Percentiles rank a stretch among this genome's conserved stretches.
These are phyloP conservation scores for Cercospora janseana DNA, from an alignment of 2,329 filamentous ascomycete species.

Conservation along the genomic window DNA sequence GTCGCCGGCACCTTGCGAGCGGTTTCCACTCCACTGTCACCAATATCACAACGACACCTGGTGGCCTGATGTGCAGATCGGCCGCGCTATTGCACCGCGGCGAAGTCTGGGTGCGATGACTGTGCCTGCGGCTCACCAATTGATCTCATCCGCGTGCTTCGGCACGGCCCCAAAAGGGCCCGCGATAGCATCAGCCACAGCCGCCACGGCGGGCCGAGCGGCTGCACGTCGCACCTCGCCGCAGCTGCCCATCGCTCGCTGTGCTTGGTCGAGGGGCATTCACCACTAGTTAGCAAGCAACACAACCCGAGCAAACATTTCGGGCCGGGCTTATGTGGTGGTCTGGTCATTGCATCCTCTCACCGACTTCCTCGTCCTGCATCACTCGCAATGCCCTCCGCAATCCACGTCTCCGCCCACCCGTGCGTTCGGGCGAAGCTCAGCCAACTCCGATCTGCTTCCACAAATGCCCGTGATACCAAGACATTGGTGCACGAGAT, in stretches of 20 bases:
- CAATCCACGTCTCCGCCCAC: slow-evolving; percentile 73
- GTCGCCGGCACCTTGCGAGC: no score
- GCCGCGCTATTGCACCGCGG: no score
- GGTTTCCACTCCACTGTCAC: no score
- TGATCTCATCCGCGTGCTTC: not conserved
- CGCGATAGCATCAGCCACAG: not conserved
- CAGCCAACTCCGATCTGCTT: slow-evolving; percentile 76
- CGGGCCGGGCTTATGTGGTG: no score
- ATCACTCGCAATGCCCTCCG: slow-evolving; percentile 21
- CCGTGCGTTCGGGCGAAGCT: slow-evolving; percentile 87
- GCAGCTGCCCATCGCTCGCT: slow-evolving; percentile 1
- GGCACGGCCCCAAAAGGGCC: not conserved
- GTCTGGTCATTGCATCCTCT: not conserved
- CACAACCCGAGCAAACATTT: no score
- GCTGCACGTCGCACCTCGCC: slow-evolving; percentile 4
- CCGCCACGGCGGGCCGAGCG: not conserved
- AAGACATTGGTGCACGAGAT: slow-evolving; percentile 85
- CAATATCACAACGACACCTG: no score
- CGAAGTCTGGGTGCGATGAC: not conserved
- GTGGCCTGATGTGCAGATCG: no score
- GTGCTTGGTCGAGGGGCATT: slow-evolving; percentile 7
- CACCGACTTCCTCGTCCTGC: not conserved
- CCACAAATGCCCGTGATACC: slow-evolving; percentile 69
- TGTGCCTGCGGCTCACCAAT: not conserved
- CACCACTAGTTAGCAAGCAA: not conserved